Percentiles rank a stretch among this genome's conserved stretches.
Conservation (phyloP, 169 alveolate genomes). For the Plasmodium sp. region DNA sequence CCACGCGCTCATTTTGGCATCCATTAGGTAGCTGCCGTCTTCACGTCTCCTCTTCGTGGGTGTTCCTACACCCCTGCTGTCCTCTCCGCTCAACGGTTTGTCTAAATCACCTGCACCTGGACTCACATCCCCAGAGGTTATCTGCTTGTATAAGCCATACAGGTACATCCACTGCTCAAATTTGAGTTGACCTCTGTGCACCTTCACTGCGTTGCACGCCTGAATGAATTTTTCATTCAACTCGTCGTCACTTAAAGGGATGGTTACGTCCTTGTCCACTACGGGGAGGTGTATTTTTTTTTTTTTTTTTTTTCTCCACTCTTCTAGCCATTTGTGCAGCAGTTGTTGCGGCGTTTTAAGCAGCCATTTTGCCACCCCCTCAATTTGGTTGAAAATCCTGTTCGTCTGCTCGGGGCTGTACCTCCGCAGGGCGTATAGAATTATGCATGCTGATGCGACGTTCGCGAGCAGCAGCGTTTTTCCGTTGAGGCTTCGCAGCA, state of each 20-base stretch:
- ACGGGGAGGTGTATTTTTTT: conserved; percentile 3
- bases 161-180: conserved; percentile 37
- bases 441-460: neutral
- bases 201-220: conserved; percentile 35
- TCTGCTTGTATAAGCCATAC: conserved; percentile 52
- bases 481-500: neutral
- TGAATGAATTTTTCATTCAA: conserved; percentile 32
- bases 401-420: neutral
- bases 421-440: neutral
- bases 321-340: neutral
- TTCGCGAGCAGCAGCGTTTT: conserved; percentile 4
- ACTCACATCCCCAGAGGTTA: neutral
- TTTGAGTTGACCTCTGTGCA: neutral
- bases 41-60: neutral
- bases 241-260: conserved; percentile 33
- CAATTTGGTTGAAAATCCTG: neutral
- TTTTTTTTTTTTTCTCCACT: neutral
- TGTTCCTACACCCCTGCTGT: neutral
- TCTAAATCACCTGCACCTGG: neutral
- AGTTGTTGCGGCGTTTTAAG: neutral
- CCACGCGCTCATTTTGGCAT: conserved; percentile 36
- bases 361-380: neutral
- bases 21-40: neutral
- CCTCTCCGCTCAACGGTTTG: neutral
- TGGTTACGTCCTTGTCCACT: conserved; percentile 4